Evolutionary conservation across 148 eudicot species (phyloP).

Genomic region (Rhododendron molle): DNA sequence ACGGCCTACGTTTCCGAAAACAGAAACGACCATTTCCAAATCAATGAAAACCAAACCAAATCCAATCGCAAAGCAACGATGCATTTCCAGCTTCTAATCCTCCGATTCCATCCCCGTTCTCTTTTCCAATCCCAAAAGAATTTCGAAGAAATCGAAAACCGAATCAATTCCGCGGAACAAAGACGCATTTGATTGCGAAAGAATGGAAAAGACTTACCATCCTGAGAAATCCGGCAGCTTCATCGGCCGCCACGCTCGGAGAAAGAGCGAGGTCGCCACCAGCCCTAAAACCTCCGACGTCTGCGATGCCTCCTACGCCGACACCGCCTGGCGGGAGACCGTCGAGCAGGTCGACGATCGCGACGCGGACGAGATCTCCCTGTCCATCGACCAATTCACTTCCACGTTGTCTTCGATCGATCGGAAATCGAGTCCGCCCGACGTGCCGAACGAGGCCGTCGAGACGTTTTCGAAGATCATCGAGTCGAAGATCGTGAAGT

Average conservation of each 20-base stretch:
- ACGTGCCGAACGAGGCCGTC: constrained; percentile 32
- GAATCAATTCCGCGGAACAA: too few relatives aligned
- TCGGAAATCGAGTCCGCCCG: constrained; percentile 17
- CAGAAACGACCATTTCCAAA: neutral
- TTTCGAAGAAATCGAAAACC: too few relatives aligned
- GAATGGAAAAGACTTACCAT: constrained; percentile 30
- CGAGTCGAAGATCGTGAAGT: constrained; percentile 38
- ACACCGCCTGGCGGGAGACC: constrained; percentile 10
- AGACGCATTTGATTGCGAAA: too few relatives aligned
- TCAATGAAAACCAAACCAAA: neutral
- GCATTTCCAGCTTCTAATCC: neutral
- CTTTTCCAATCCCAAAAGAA: neutral
- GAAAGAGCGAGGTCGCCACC: neutral
- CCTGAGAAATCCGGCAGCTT: constrained; percentile 33
- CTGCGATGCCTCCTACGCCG: constrained; percentile 10
- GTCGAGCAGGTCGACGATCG: constrained; percentile 4
- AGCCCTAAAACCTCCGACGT: neutral
- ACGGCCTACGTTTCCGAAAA: neutral
- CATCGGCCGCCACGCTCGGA: constrained; percentile 18
- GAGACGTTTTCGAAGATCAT: constrained; percentile 35
- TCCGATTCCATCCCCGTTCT: neutral
- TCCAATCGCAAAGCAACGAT: neutral
- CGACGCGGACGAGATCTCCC: constrained; percentile 25
- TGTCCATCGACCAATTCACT: constrained; percentile 39
- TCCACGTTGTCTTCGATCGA: constrained; percentile 17